Evolutionary conservation across 2,329 filamentous ascomycete genomes (phyloP), one percentile per base, ranked within the genome.

Genomic region (Diplocarpon mali): DNA sequence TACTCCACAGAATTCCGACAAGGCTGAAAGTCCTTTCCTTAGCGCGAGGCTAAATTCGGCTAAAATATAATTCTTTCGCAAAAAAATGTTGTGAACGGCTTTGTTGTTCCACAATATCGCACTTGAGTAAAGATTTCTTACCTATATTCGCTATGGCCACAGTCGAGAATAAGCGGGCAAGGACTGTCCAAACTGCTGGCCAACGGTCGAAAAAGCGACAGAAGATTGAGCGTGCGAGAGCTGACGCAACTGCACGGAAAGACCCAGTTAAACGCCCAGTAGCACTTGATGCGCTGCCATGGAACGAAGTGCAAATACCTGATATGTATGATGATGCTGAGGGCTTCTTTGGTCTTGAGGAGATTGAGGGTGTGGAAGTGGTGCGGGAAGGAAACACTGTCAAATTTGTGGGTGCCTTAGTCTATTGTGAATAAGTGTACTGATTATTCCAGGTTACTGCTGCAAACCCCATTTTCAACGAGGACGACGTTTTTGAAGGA

Each of bases 301-400:
- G 78, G 78, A 69, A 73, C 55, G 63, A 69, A 32, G 69, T 73
- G 10, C 69, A 77, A 15, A 77, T 92, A 3, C 85, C 86, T 6
- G 84, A 89, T 59, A 79, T 83, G 60, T 71, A 89, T 55, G 80
- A 90, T 37, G 86, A 95, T 65, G 85, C 85, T n/a, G 88, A 93
- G 52, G 92, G 92, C 0, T 95, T 98, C 63, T 93, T 82, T 57
- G 88, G 85, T 0, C 67, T 98, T 1, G 88, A 98, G 58, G 89
- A 96, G 58, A 82, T 96, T 38, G 85, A 94, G 13, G 87, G 85
- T 41, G 85, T 98, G 1, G 85, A 95, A 27, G 72, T 98, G n/a
- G 69, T 94, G 35, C 76, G 73, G 50, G 71, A 81, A 27, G 78
- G 78, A 7, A 66, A 71, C 42, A 71, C 67, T 5, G 64, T 81